Conservation (phyloP, 2,329 filamentous ascomycete species). For the Aspergillus pseudoviridinutans region DNA sequence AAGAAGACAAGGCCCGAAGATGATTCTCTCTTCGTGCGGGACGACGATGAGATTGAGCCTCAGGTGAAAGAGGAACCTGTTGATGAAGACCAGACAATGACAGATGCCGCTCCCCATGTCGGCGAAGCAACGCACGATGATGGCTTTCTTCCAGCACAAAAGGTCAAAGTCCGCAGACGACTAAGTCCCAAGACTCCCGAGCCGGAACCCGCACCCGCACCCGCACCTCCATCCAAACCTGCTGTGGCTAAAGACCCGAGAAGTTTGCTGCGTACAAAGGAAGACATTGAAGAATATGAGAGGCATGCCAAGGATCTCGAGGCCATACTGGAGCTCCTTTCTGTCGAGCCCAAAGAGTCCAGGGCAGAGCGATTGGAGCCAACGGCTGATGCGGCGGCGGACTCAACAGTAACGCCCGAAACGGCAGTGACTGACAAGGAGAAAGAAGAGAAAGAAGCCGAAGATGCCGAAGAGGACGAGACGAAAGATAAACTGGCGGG, state of each 20-base stretch:
- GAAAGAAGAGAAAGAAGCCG: conserved; percentile 18
- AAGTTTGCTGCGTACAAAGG: conserved; percentile 37
- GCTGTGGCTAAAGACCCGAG: conserved; percentile 23
- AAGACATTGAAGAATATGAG: conserved; percentile 42
- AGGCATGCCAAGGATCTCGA: conserved; percentile 38
- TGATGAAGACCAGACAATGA: conserved; percentile 41
- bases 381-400: conserved; percentile 1
- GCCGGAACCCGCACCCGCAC: neutral
- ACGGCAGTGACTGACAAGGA: conserved; percentile 11
- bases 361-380: conserved; percentile 12
- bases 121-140: conserved; percentile 29
- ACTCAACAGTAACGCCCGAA: conserved; percentile 9
- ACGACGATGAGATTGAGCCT: conserved; percentile 20
- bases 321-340: conserved; percentile 36
- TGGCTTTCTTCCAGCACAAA: conserved; percentile 31
- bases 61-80: conserved; percentile 54
- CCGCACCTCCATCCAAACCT: neutral
- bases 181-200: conserved; percentile 20
- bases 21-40: conserved; percentile 16
- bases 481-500: conserved; percentile 45
- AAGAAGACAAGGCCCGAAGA: conserved; percentile 6
- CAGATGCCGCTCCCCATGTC: conserved; percentile 26
- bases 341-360: conserved; percentile 21
- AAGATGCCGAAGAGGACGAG: conserved; percentile 25
- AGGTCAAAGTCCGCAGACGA: conserved; percentile 32